Evolutionary conservation across 2,329 filamentous ascomycete genomes (phyloP), one percentile per base, ranked within the genome.

Genomic region (Penicillium rolfsii): DNA sequence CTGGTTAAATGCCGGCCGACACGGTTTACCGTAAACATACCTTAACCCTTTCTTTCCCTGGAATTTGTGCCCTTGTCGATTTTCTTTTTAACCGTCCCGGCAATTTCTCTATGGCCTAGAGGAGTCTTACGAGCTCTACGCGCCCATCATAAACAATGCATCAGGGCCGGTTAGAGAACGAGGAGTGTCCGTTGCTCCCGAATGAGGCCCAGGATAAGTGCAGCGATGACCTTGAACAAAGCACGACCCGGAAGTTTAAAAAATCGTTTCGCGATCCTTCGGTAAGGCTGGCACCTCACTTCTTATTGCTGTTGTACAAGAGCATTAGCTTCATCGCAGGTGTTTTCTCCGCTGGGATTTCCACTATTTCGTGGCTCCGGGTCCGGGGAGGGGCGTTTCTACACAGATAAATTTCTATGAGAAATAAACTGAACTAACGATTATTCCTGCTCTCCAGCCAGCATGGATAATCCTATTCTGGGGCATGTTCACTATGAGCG

Each of bases 391-490:
- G 8, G 30, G 9, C 9, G 7, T 33, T 33, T 11, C 30, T 33
- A 11, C 5, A 8, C 30, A 33, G 30, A 33, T 33, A 33, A 33
- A 6, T 8, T 33, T 4, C 30, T 33, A 11, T 11, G 9, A 33
- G 28, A 33, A 33, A 33, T 11, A 33, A 33, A 11, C 30, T 33
- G 11, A 41, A 41, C 38, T 41, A 22, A 41, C 38, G 11, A 19
- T 8, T 22, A n/a, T 16, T 22, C n/a, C 6, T 38, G 30, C 35
- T 36, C 35, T 19, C 24, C 11, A 38, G 54, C 43, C 54, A 28
- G 30, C 54, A 48, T 56, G 54, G 40, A 49, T 49, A 16, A 26
- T 56, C 41, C 24, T 30, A 12, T 12, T 46, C 43, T 46, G 19
- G 22, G 24, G 43, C 26, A 16, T 56, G 22, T 56, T 35, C 43